phyloP scores from a whole-genome alignment of 2,329 filamentous ascomycete genomes.

The Penicillium sp. region DNA sequence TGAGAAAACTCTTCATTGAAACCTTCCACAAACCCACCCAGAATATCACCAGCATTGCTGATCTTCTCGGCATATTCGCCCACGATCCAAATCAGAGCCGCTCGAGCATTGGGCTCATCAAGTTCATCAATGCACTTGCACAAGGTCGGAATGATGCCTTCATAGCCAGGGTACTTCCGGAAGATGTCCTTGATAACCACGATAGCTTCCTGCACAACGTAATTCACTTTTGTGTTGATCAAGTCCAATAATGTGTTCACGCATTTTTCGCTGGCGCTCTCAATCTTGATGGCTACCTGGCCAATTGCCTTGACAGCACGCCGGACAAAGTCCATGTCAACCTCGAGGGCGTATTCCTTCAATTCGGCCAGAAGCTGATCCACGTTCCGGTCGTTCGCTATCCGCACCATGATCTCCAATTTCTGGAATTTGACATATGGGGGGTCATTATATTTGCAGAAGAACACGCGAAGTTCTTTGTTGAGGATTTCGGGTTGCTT shows the following conservation, averaged over 20 bases:
- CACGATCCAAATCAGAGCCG: constrained; percentile 95
- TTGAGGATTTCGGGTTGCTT: constrained; percentile 94
- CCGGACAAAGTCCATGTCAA: constrained; percentile 98
- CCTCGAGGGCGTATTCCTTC: constrained; percentile 95
- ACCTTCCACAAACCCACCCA: constrained; percentile 82
- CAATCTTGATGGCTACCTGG: constrained; percentile 97
- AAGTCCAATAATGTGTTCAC: constrained; percentile 89
- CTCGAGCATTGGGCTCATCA: constrained; percentile 86
- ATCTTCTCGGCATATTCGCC: constrained; percentile 99
- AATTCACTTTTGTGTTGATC: constrained; percentile 97
- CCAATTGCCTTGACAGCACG: constrained; percentile 93
- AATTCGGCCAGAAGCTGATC: constrained; percentile 90
- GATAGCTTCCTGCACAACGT: constrained; percentile 95
- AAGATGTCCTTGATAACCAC: constrained; percentile 99
- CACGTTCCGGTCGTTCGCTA: constrained; percentile 94
- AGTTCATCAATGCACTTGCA: constrained; percentile 96
- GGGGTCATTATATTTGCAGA: constrained; percentile 99
- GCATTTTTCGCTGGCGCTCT: constrained; percentile 88
- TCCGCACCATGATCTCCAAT: constrained; percentile 97
- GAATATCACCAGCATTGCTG: constrained; percentile 92
- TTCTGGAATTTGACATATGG: constrained; percentile 97
- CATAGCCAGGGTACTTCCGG: constrained; percentile 93
- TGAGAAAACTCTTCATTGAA: constrained; percentile 97
- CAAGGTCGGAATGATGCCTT: constrained; percentile 92
- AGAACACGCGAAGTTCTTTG: constrained; percentile 96